Evolutionary conservation across 225 moss, liverwort and hornwort genomes (phyloP).

Genomic region (Pseudoscleropodium purum): DNA sequence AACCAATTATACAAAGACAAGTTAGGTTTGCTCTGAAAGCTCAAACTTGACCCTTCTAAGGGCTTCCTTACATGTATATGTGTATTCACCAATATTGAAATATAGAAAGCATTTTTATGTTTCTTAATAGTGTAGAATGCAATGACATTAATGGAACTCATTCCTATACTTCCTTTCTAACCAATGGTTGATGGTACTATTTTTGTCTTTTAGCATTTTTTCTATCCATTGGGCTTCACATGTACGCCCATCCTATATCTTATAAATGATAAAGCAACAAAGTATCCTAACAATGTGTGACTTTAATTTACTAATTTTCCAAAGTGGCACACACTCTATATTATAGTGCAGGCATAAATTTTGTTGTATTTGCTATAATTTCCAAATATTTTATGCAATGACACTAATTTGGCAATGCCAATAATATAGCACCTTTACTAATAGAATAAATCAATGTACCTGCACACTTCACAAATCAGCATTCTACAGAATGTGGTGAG

Average conservation of each 20-base stretch:
- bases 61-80: fast-evolving
- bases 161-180: not conserved
- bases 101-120: not conserved
- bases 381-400: not conserved
- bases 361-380: not conserved
- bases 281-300: not conserved
- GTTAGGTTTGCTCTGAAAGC: not conserved
- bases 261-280: not conserved
- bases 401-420: not conserved
- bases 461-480: not conserved
- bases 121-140: not conserved
- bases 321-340: too few species aligned
- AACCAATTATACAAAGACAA: not conserved
- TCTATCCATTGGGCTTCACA: fast-evolving
- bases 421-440: not conserved
- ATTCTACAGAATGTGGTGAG: not conserved
- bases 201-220: not conserved
- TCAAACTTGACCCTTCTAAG: not conserved
- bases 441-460: not conserved
- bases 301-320: too few species aligned
- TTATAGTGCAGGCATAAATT: not conserved
- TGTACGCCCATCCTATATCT: too few species aligned
- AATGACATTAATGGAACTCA: not conserved
- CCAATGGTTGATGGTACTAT: fast-evolving
- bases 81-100: fast-evolving